A percentile compares a stretch with the other conserved stretches of the same genome.
Conservation (phyloP, 768 basidiomycete species). For the Boletales sp. region DNA sequence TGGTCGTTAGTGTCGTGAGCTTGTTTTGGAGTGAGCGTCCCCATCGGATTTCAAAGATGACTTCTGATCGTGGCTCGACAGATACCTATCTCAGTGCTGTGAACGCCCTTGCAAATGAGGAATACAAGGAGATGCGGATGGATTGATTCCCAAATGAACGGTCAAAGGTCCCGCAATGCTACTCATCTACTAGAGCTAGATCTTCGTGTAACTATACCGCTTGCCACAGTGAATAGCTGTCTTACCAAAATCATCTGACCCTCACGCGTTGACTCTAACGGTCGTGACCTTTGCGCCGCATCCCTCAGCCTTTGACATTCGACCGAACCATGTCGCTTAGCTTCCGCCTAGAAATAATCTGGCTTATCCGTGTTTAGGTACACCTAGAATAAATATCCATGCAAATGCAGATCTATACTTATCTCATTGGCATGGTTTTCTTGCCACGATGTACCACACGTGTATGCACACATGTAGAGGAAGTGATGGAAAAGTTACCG, state of each 20-base stretch:
- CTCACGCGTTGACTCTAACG: too few species aligned
- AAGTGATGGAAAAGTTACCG: too few species aligned
- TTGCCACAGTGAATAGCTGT: neutral
- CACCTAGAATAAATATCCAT: too few species aligned
- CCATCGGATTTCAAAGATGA: neutral
- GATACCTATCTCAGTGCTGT: conserved; percentile 62
- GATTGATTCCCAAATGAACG: conserved; percentile 1
- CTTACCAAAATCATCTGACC: neutral
- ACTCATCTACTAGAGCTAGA: conserved; percentile 11
- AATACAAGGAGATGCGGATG: neutral
- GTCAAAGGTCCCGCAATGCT: neutral
- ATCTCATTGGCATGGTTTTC: too few species aligned
- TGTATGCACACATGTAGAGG: too few species aligned
- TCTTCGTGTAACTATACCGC: conserved; percentile 9
- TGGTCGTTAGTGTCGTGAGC: conserved; percentile 71
- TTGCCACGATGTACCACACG: too few species aligned
- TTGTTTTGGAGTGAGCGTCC: conserved; percentile 73
- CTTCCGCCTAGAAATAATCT: too few species aligned
- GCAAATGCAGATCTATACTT: too few species aligned
- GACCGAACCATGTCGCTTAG: too few species aligned
- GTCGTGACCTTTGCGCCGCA: too few species aligned
- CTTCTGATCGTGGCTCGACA: conserved; percentile 17
- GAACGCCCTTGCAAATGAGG: conserved; percentile 35
- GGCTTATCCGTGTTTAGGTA: too few species aligned
- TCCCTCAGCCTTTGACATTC: too few species aligned